A percentile compares a stretch with the other conserved stretches of the same genome.
phyloP scores from a whole-genome alignment of 2,329 filamentous ascomycete species.

The Botrytis medusae region DNA sequence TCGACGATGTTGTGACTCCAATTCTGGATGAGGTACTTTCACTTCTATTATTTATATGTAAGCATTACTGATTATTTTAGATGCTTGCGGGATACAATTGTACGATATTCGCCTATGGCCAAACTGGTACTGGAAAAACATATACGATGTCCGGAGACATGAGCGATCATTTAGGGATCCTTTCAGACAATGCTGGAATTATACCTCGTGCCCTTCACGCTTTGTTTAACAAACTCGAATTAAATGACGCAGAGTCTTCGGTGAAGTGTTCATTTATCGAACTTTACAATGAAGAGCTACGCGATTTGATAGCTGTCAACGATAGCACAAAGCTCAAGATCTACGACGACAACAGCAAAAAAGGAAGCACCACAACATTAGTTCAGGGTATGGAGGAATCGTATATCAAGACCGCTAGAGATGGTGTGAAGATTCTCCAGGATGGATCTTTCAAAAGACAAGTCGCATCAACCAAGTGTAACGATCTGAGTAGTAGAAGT shows the following conservation, averaged over 20 bases:
- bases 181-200: constrained; percentile 91
- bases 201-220: constrained; percentile 88
- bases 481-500: constrained; percentile 93
- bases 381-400: constrained; percentile 98
- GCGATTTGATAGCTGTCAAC: constrained; percentile 81
- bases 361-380: constrained; percentile 79
- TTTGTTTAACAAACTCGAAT: constrained; percentile 81
- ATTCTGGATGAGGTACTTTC: constrained; percentile 81
- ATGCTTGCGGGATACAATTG: constrained; percentile 96
- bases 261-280: constrained; percentile 99
- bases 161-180: constrained; percentile 77
- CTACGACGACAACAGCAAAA: constrained; percentile 84
- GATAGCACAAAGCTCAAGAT: constrained; percentile 89
- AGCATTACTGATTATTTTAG: constrained; percentile 46
- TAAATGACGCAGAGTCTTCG: constrained; percentile 75
- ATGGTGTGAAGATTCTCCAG: constrained; percentile 86
- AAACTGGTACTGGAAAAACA: constrained; percentile 97
- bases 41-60: background rate
- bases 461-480: constrained; percentile 99
- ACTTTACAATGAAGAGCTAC: constrained; percentile 94
- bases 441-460: constrained; percentile 90
- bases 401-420: constrained; percentile 79
- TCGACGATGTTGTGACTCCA: constrained; percentile 91
- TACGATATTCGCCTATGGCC: constrained; percentile 97
- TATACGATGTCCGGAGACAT: constrained; percentile 99